These are phyloP conservation scores for Purpureocillium lavendulum DNA, from an alignment of 2,329 filamentous ascomycete species.

Conservation along the genomic window DNA sequence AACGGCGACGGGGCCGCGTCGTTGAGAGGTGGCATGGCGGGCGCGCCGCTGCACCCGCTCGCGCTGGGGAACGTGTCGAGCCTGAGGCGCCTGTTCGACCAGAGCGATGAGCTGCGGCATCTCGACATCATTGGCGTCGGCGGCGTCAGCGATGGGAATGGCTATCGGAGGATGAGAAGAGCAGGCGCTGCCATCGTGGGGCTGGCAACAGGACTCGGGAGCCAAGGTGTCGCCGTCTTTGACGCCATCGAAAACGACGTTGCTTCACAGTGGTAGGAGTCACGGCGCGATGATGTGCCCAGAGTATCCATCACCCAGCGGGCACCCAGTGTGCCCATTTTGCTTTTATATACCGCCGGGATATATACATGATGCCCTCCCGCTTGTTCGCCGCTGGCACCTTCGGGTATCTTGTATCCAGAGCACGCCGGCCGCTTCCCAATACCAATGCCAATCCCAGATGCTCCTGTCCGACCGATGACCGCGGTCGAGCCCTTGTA, in stretches of 20 bases:
- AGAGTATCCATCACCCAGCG: background rate
- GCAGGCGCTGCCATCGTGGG: slow-evolving; percentile 61
- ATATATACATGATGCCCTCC: background rate
- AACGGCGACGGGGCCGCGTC: slow-evolving; percentile 34
- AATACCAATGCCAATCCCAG: background rate
- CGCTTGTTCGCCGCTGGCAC: background rate
- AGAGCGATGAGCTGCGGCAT: slow-evolving; percentile 34
- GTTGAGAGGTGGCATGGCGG: slow-evolving; percentile 60
- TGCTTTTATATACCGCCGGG: background rate
- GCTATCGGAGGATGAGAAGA: slow-evolving; percentile 55
- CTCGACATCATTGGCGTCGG: slow-evolving; percentile 64
- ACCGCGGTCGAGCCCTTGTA: too few species aligned
- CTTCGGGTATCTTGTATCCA: slow-evolving; percentile 7
- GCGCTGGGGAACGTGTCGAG: slow-evolving; percentile 69
- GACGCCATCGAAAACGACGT: slow-evolving; percentile 37
- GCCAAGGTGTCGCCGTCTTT: slow-evolving; percentile 55
- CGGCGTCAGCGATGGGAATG: slow-evolving; percentile 56
- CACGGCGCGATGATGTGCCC: background rate
- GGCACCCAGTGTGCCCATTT: too few species aligned
- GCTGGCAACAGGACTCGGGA: slow-evolving; percentile 60
- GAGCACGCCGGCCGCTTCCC: slow-evolving; percentile 1
- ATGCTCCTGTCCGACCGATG: too few species aligned
- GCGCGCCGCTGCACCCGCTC: slow-evolving; percentile 62
- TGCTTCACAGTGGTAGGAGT: slow-evolving; percentile 10
- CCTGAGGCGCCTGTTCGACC: slow-evolving; percentile 51